A percentile compares a stretch with the other conserved stretches of the same genome.
These are phyloP conservation scores for Globisporangium nunn DNA, from an alignment of 352 stramenopile species.

Conservation along the genomic window DNA sequence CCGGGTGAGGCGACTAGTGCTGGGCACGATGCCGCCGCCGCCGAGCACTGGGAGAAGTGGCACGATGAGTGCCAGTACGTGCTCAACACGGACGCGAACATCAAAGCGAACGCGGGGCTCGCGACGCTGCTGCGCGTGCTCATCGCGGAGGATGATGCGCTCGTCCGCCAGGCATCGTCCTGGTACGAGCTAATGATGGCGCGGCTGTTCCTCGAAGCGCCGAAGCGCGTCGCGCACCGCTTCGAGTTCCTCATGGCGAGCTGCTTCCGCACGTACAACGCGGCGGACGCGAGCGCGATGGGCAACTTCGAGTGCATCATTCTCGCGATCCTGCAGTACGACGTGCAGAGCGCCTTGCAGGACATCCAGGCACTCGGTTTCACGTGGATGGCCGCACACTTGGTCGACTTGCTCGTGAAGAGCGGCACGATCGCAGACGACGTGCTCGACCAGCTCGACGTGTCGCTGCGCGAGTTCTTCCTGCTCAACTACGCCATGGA, in stretches of 20 bases:
- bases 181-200: slow-evolving; percentile 84
- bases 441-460: slow-evolving; percentile 33
- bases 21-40: slow-evolving; percentile 6
- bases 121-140: slow-evolving; percentile 53
- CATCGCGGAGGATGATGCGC: slow-evolving; percentile 32
- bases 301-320: slow-evolving; percentile 81
- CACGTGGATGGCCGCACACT: slow-evolving; percentile 68
- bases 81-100: slow-evolving; percentile 39
- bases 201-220: slow-evolving; percentile 63
- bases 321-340: slow-evolving; percentile 66
- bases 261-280: slow-evolving; percentile 47
- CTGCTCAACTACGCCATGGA: slow-evolving; percentile 66
- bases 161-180: slow-evolving; percentile 30
- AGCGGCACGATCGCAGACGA: slow-evolving; percentile 43
- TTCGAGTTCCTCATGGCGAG: slow-evolving; percentile 79
- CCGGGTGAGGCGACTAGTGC: slow-evolving; percentile 16
- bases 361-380: slow-evolving; percentile 60
- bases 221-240: slow-evolving; percentile 63
- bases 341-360: slow-evolving; percentile 61
- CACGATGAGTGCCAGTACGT: slow-evolving; percentile 55
- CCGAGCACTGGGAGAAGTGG: slow-evolving; percentile 54
- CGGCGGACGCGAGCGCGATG: slow-evolving; percentile 30
- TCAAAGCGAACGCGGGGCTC: slow-evolving; percentile 41
- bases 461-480: slow-evolving; percentile 54
- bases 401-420: slow-evolving; percentile 56